Base-by-base conservation (phyloP, 345 rosid genomes). In the Clausena lansium region DNA sequence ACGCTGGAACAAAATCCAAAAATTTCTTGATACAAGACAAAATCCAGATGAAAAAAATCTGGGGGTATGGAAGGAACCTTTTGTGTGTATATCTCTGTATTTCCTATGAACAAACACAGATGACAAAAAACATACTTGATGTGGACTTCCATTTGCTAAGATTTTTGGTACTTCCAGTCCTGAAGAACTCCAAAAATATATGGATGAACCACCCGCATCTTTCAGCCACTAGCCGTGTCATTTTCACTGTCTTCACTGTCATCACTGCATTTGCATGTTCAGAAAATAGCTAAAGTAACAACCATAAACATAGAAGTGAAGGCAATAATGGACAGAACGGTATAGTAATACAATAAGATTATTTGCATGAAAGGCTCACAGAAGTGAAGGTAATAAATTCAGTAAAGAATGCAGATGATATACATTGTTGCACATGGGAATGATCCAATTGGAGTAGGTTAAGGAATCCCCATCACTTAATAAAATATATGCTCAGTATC, bases 181-280 rank as follows among this genome's bases (percentile, higher is more conserved):
- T 45, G 73, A 77, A 69, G 65, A 81, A 78, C 27, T 13, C 58
- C 25, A 30, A 25, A 67, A 14, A 41, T 33, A 60, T 41, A 61
- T 22, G 33, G 74, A 74, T 27, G 3, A 14, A 22, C 58, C 19
- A 35, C 9, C 32, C 58, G 67, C 66, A 66, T 39, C 64, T 32
- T 81, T 85, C 77, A 94, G 83, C 91, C 85, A 83, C 87, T 77
- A 24, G 80, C 81, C 20, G 52, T 73, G 17, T 94, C 97, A 79
- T 87, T 91, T 63, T 90, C 98, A 10, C 96, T 89, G 64, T 79
- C 90, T 22, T 84, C 97, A 45, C 96, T 92, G 69, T 85, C 91
- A 78, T 94, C 96, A 64, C 98, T 94, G 93, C 91, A 89, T 70
- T 57, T 67, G 58, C 50, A 73, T 7, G 41, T 41, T 59, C 63